A percentile compares a stretch with the other conserved stretches of the same genome.
Conservation (phyloP, 2,329 filamentous ascomycete genomes). For the Colletotrichum eremochloae region DNA sequence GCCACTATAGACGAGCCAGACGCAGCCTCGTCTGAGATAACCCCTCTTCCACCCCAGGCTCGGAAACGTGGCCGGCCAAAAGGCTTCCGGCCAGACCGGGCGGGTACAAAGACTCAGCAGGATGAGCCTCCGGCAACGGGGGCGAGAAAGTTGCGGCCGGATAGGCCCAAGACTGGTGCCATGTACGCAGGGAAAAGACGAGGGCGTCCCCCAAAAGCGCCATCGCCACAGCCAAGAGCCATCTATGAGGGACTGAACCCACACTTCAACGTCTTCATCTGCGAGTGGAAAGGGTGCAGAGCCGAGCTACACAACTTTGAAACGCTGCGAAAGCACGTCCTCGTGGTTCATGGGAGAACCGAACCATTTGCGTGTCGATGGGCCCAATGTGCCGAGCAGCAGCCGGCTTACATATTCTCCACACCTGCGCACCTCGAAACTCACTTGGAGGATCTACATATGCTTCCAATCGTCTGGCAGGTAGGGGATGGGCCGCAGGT, state of each 20-base stretch:
- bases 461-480: conserved; percentile 68
- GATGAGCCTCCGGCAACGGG: conserved; percentile 29
- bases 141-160: conserved; percentile 45
- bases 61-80: conserved; percentile 62
- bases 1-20: conserved; percentile 8
- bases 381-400: conserved; percentile 54
- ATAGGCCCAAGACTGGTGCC: conserved; percentile 46
- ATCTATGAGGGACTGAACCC: conserved; percentile 59
- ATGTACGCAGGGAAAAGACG: conserved; percentile 52
- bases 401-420: conserved; percentile 25
- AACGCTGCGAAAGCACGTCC: conserved; percentile 68
- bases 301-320: conserved; percentile 74
- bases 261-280: conserved; percentile 65
- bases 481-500: conserved; percentile 67
- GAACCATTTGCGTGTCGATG: conserved; percentile 52
- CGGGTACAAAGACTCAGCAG: conserved; percentile 37
- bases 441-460: conserved; percentile 68
- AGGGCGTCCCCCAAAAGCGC: conserved; percentile 57
- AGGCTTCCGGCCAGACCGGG: conserved; percentile 58
- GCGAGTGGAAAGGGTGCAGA: conserved; percentile 71
- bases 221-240: conserved; percentile 55
- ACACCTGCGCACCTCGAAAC: conserved; percentile 54
- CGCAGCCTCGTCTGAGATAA: conserved; percentile 1
- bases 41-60: conserved; percentile 32
- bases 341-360: conserved; percentile 59